These are phyloP conservation scores for Paragyromitra xinjiangensis DNA, from an alignment of 495 filamentous ascomycete genomes.

Conservation along the genomic window DNA sequence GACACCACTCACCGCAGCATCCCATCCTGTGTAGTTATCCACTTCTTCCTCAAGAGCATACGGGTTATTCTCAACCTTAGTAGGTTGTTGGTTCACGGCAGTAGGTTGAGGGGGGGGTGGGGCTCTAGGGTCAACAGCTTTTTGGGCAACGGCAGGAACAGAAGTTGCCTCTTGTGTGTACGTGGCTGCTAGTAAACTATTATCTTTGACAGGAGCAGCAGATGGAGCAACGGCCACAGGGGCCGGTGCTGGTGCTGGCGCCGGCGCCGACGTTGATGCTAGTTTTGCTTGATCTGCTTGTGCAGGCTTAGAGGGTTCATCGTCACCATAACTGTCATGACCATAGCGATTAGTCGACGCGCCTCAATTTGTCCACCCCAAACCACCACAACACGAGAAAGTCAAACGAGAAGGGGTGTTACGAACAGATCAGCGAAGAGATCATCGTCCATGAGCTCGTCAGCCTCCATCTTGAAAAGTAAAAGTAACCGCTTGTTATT, in stretches of 20 bases:
- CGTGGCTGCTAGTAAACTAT: slow-evolving; percentile 27
- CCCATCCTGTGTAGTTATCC: slow-evolving; percentile 55
- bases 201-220: slow-evolving; percentile 20
- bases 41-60: slow-evolving; percentile 51
- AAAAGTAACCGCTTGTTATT: slow-evolving; percentile 32
- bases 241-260: slow-evolving; percentile 23
- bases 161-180: slow-evolving; percentile 41
- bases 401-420: slow-evolving; percentile 24
- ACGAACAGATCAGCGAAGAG: slow-evolving; percentile 97
- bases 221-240: slow-evolving; percentile 19
- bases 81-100: slow-evolving; percentile 40
- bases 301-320: slow-evolving; percentile 63
- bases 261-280: slow-evolving; percentile 9
- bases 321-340: slow-evolving; percentile 80
- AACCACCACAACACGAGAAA: slow-evolving; percentile 30
- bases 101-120: slow-evolving; percentile 47
- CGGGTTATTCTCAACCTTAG: slow-evolving; percentile 48
- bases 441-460: slow-evolving; percentile 89
- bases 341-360: slow-evolving; percentile 42
- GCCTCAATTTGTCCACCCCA: slow-evolving; percentile 7
- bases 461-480: slow-evolving; percentile 59
- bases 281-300: slow-evolving; percentile 38
- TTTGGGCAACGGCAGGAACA: slow-evolving; percentile 38
- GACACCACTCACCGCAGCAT: slow-evolving; percentile 50
- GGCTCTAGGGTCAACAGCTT: slow-evolving; percentile 56